Evolutionary conservation across 345 rosid species (phyloP).

Genomic region (Psidium friedrichsthalianum): DNA sequence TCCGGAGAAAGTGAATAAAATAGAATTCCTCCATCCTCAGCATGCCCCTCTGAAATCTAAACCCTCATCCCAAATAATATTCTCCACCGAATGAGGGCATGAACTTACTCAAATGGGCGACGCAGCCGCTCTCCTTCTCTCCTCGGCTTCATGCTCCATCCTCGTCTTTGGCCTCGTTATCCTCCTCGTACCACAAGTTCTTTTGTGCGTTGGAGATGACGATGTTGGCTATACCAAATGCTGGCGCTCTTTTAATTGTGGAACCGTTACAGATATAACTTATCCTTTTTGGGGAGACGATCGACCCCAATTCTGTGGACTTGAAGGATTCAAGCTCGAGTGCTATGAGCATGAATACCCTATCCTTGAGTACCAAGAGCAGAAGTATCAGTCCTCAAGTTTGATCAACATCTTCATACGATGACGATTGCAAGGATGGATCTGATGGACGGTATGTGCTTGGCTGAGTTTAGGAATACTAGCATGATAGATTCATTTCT

Average conservation of each 20-base stretch:
- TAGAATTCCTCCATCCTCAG: background rate
- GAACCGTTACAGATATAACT: accelerated
- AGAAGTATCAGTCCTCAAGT: background rate
- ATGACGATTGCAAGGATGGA: background rate
- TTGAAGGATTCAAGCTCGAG: background rate
- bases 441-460: constrained; percentile 3
- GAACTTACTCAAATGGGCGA: background rate
- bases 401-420: background rate
- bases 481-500: background rate
- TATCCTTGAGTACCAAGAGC: background rate
- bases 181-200: background rate
- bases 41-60: background rate
- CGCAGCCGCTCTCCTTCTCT: background rate
- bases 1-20: background rate
- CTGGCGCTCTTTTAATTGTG: accelerated
- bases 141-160: background rate
- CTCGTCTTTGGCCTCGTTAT: accelerated
- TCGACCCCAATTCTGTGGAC: background rate
- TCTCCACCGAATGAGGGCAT: background rate
- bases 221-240: background rate
- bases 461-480: background rate
- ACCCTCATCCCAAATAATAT: background rate
- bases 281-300: background rate
- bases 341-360: background rate
- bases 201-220: background rate